Evolutionary conservation across 2,329 filamentous ascomycete species (phyloP), one percentile per base, ranked within the genome.

Genomic region (Cytospora chrysosperma): DNA sequence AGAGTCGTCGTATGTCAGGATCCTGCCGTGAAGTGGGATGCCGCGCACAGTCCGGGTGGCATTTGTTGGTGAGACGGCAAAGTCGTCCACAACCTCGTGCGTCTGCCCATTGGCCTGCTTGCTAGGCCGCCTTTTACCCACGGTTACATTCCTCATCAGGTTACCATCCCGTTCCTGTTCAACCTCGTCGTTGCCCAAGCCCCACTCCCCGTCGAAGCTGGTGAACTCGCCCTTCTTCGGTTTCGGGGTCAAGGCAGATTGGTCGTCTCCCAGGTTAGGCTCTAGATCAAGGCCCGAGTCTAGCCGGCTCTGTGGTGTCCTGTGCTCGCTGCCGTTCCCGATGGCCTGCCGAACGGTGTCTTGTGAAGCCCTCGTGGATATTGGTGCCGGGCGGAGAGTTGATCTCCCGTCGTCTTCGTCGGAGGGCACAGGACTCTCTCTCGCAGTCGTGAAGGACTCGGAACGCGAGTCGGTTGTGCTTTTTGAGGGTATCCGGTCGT

Each of bases 371-470:
- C 75, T 76, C 4, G 76, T 68, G 13, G 78, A 82, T 13, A 72
- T 67, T n/a, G 74, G n/a, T 10, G 67, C 63, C n/a, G 75, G 76
- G 28, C 78, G 75, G 27, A 79, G 68, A 4, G 79, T 79, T 17
- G 77, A 75, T 61, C 70, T 77, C 49, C 73, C 74, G 62, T 81
- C 79, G 65, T 84, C 82, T 59, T 89, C 87, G 32, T 86, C 85
- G 24, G 88, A 89, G 1, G 85, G 85, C 21, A 81, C 81, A 1
- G 84, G 82, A 52, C 84, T 83, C 74, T 93, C 90, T 47, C 79
- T 81, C 5, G 90, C 90, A 2, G 90, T 93, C 68, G 79, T 87
- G 71, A 92, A 93, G 1, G 90, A 92, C 59, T 88, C 87, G 26
- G 87, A 82, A 47, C 82, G 82, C n/a, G 84, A 87, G 59, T 85